Base-by-base conservation (phyloP, 139 green algal species). In the Volvox reticuliferus region DNA sequence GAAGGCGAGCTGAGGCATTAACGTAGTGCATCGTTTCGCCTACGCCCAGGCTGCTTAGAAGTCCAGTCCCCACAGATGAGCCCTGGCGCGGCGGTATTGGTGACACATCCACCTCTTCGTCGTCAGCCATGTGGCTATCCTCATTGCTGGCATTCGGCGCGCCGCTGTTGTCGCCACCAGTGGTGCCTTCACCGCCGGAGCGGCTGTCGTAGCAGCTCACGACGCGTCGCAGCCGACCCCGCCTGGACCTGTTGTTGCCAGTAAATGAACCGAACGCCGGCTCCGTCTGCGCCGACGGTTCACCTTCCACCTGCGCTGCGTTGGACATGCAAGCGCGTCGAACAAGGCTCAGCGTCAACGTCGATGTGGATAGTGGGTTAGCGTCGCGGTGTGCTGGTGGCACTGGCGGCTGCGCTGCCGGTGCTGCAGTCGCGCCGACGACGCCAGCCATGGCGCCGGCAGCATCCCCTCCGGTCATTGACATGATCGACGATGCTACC, bases 171-270 rank as follows among this genome's bases (percentile, higher is more conserved):
- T 75, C 67, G 67, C 67, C 67, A 28, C 67, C 67, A 12, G 22
- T 75, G 67, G 26, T 30, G 71, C 26, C 71, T 1, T 18, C 22
- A 30, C 71, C 71, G 20, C 68, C 14, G 9, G 68, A 77, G 68
- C 17, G 13, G 68, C 68, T 77, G 68, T 81, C 75, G 75, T 81
- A 81, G 75, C 75, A 81, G 30, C 75, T 81, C 32, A 81, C 75
- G 32, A 81, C 75, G 13, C 75, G 75, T n/a, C 75, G 75, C 75
- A 81, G 75, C 75, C 17, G 14, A 35, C 75, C 75, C 30, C 75
- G 75, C 32, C 75, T n/a, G 30, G 75, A 81, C 16, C 6, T 33
- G 75, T 79, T 79, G 71, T 20, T 79, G 14, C 26, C 71, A 2
- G 26, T 79, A 20, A 79, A 79, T 18, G 71, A 79, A 14, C 71